Percentiles rank a stretch among this genome's conserved stretches.
These are phyloP conservation scores for Bruguiera parviflora DNA, from an alignment of 345 rosid genomes.

Conservation along the genomic window DNA sequence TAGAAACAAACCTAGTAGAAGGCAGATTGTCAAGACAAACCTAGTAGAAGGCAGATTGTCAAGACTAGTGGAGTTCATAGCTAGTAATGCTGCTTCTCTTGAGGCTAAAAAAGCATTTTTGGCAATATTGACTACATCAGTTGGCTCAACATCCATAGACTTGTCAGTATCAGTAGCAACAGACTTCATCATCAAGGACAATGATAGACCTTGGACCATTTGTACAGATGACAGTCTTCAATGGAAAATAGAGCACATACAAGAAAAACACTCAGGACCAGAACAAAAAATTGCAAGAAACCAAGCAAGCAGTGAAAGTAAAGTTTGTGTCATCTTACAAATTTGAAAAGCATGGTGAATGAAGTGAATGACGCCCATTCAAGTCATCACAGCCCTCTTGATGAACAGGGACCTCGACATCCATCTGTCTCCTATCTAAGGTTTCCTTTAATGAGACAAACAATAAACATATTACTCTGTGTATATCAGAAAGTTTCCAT, in stretches of 20 bases:
- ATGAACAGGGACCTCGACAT: constrained; percentile 25
- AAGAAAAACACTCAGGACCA: constrained; percentile 7
- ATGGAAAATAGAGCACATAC: constrained; percentile 7
- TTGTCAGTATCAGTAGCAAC: constrained; percentile 20
- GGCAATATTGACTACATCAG: constrained; percentile 52
- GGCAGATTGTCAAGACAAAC: constrained; percentile 42
- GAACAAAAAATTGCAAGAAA: constrained; percentile 1
- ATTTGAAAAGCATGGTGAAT: constrained; percentile 49
- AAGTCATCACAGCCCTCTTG: constrained; percentile 32
- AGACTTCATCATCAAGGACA: constrained; percentile 28
- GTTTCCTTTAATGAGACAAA: constrained; percentile 30
- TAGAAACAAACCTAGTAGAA: constrained; percentile 50
- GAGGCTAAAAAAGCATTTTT: constrained; percentile 72
- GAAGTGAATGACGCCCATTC: constrained; percentile 40
- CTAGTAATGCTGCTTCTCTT: constrained; percentile 55
- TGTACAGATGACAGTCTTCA: constrained; percentile 43
- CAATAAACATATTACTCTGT: constrained; percentile 1
- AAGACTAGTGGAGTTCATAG: constrained; percentile 36
- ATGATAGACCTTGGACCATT: constrained; percentile 32
- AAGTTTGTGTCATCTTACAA: constrained; percentile 39
- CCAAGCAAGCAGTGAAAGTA: neutral
- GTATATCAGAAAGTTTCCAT: constrained; percentile 1
- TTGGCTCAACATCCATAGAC: constrained; percentile 30
- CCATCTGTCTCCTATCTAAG: constrained; percentile 38
- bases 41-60: constrained; percentile 45